A percentile compares a stretch with the other conserved stretches of the same genome.
These are phyloP conservation scores for Irpex rosettiformis DNA, from an alignment of 1,284 basidiomycete species.

Conservation along the genomic window DNA sequence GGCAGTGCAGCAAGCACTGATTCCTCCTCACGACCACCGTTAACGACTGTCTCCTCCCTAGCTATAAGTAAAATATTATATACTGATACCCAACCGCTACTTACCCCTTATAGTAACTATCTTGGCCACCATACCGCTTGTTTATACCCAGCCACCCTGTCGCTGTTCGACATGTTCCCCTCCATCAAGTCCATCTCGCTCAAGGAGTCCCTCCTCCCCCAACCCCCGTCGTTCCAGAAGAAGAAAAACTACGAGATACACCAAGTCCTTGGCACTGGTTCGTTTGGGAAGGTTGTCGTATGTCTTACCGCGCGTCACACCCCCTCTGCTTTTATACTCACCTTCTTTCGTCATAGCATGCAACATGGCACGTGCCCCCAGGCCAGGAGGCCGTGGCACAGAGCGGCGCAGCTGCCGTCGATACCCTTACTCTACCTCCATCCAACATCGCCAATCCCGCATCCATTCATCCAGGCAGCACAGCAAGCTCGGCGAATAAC, in stretches of 20 bases:
- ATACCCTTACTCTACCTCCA: slow-evolving; percentile 13
- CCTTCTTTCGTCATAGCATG: slow-evolving; percentile 38
- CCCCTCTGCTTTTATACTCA: background rate
- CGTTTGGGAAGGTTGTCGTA: slow-evolving; percentile 87
- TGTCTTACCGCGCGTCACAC: slow-evolving; percentile 14
- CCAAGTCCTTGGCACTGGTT: slow-evolving; percentile 72
- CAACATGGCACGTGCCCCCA: slow-evolving; percentile 69
- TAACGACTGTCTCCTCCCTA: no score
- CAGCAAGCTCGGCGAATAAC: slow-evolving; percentile 4
- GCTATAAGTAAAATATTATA: no score
- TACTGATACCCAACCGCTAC: no score
- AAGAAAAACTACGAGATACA: slow-evolving; percentile 79
- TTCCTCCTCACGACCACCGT: no score
- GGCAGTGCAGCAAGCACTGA: no score
- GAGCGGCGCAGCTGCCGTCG: slow-evolving; percentile 46
- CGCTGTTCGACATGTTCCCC: background rate
- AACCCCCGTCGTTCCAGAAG: slow-evolving; percentile 81
- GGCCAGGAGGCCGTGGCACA: slow-evolving; percentile 54
- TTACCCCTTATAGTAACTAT: no score
- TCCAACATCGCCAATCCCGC: background rate
- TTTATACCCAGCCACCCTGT: background rate
- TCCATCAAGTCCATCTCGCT: slow-evolving; percentile 34
- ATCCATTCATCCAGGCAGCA: slow-evolving; percentile 11
- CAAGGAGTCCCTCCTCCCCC: slow-evolving; percentile 58
- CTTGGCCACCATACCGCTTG: background rate